Percentiles rank a stretch among this genome's conserved stretches.
Conservation (phyloP, 2,329 filamentous ascomycete genomes). For the Colletotrichum paranaense region DNA sequence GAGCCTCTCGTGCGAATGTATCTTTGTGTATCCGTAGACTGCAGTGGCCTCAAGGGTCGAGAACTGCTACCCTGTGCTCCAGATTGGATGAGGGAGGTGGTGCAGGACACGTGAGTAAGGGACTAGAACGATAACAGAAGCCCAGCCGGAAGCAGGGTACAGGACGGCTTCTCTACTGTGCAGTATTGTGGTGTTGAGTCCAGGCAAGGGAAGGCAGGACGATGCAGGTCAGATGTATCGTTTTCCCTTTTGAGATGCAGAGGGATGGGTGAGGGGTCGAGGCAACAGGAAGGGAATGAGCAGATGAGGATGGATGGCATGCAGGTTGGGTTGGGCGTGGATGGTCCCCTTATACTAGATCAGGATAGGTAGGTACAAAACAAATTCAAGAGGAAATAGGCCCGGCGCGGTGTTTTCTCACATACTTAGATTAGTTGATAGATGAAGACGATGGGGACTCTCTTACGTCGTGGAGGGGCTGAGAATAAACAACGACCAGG, state of each 20-base stretch:
- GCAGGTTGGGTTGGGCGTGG: conserved; percentile 18
- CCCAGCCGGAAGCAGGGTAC: conserved; percentile 11
- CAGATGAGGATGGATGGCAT: conserved; percentile 21
- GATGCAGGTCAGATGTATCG: conserved; percentile 32
- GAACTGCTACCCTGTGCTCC: conserved; percentile 10
- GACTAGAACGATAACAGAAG: conserved; percentile 10
- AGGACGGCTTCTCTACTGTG: background rate
- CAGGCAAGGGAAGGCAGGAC: conserved; percentile 11
- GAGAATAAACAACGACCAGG: background rate
- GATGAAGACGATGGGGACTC: background rate
- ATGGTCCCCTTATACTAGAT: conserved; percentile 30
- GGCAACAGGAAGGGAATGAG: conserved; percentile 15
- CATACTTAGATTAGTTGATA: background rate
- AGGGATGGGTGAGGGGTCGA: conserved; percentile 25
- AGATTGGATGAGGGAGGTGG: background rate
- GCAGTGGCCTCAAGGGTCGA: background rate
- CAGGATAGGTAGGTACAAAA: conserved; percentile 19
- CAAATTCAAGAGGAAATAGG: background rate
- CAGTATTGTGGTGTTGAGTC: conserved; percentile 4
- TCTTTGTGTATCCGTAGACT: background rate
- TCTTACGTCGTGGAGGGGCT: background rate
- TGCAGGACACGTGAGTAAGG: conserved; percentile 27
- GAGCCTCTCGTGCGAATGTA: conserved; percentile 22
- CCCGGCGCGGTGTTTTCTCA: background rate
- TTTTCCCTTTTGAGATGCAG: conserved; percentile 29